Evolutionary conservation across 345 rosid species (phyloP).

Genomic region (Geranium brycei): DNA sequence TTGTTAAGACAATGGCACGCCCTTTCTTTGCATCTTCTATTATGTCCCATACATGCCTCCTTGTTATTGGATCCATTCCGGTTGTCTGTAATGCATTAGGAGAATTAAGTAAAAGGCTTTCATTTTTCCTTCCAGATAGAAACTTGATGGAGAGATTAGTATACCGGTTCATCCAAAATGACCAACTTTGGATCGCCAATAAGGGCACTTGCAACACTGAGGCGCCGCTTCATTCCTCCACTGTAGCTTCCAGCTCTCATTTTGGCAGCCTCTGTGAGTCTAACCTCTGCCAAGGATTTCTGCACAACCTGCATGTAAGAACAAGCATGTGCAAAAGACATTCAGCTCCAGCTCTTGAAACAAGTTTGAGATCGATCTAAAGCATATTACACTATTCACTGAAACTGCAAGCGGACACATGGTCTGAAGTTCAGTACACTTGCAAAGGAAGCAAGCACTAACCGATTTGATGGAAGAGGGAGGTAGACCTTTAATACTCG

Average conservation of each 20-base stretch:
- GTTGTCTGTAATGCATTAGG: constrained; percentile 45
- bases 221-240: constrained; percentile 95
- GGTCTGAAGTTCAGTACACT: background rate
- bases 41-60: constrained; percentile 92
- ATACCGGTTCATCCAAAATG: constrained; percentile 80
- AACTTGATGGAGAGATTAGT: background rate
- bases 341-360: background rate
- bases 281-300: constrained; percentile 62
- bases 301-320: constrained; percentile 32
- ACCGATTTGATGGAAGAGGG: constrained; percentile 48
- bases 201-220: constrained; percentile 83
- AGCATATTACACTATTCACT: background rate
- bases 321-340: constrained; percentile 1
- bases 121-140: background rate
- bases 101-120: background rate
- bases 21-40: constrained; percentile 77
- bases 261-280: constrained; percentile 47
- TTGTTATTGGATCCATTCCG: constrained; percentile 89
- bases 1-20: constrained; percentile 66
- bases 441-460: constrained; percentile 12
- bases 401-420: background rate
- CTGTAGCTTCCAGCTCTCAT: constrained; percentile 82
- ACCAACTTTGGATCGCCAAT: constrained; percentile 79
- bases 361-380: background rate
- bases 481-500: constrained; percentile 65